A percentile compares a stretch with the other conserved stretches of the same genome.
Evolutionary conservation across 2,329 filamentous ascomycete species (phyloP).

Genomic region (Alternaria hordeiaustralica): DNA sequence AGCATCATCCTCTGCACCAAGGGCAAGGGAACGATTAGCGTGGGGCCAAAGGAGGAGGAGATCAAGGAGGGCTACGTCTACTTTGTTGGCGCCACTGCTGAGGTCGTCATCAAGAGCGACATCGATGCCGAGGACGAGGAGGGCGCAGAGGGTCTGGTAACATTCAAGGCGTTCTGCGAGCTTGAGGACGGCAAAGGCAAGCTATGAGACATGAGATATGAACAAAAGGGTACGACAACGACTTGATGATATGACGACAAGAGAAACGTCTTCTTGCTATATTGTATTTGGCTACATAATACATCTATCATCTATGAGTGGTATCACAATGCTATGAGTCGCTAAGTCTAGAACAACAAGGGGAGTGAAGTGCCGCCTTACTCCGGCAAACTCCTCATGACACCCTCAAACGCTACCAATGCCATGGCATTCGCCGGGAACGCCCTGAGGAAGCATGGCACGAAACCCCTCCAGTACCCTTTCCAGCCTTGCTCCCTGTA

Average conservation of each 20-base stretch:
- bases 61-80: constrained; percentile 60
- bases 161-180: constrained; percentile 95
- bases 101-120: constrained; percentile 75
- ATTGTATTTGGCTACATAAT: neutral
- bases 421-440: constrained; percentile 97
- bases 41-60: constrained; percentile 80
- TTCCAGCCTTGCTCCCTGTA: constrained; percentile 76
- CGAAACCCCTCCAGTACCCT: constrained; percentile 90
- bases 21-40: constrained; percentile 81
- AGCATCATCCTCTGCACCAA: constrained; percentile 91
- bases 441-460: constrained; percentile 90
- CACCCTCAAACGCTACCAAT: constrained; percentile 88
- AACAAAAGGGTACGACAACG: neutral
- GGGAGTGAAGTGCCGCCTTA: constrained; percentile 10
- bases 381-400: constrained; percentile 68
- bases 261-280: neutral
- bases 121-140: constrained; percentile 51
- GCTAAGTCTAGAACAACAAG: neutral
- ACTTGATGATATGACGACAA: neutral
- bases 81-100: constrained; percentile 83
- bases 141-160: constrained; percentile 71
- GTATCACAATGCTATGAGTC: neutral
- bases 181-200: constrained; percentile 53
- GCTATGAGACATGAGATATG: constrained; percentile 20
- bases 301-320: neutral